Evolutionary conservation across 2,329 filamentous ascomycete species (phyloP), one percentile per base, ranked within the genome.

Genomic region (Fusarium tricinctum): DNA sequence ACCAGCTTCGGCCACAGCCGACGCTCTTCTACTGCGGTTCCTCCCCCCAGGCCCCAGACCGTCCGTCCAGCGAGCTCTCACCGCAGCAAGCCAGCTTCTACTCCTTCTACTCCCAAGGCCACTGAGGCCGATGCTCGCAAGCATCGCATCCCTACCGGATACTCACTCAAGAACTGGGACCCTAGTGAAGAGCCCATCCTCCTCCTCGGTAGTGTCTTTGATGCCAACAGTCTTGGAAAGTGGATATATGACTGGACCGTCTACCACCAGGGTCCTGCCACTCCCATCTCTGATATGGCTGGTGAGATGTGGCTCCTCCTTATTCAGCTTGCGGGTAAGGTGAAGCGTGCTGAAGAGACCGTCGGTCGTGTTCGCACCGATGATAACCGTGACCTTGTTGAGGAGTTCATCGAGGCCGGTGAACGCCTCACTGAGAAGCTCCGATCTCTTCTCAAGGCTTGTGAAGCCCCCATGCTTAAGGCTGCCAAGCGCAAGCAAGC

Each of bases 161-260:
- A 97, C 83, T 97, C 93, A 26, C 89, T 95, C 77, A 98, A 98
- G 86, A 97, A 98, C 83, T 98, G 96, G 96, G 96, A 99, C 78
- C 95, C 95, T 1, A 90, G 89, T 28, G 95, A 98, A 83, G 90
- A 94, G 72, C 96, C 96, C 51, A 97, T 99, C 78, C 90, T 97
- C 77, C 88, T 99, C 26, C 86, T 98, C 22, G 96, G 96, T 50
- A 97, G 93, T 77, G 96, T 98, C 58, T 98, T 98, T 76, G 96
- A 98, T 77, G 93, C 95, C 76, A 97, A 98, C 86, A 97, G 93
- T 26, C 86, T 99, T 30, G 96, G 96, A 76, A 97, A 97, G 82
- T 99, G 96, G 96, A 97, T 99, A 76, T 99, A 97, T 81, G 96
- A 98, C 85, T 99, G 96, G 96, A 97, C 96, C 19, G 93, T 97